These are phyloP conservation scores for Tolypocladium nubicola DNA, from an alignment of 2,329 filamentous ascomycete genomes.

Conservation along the genomic window DNA sequence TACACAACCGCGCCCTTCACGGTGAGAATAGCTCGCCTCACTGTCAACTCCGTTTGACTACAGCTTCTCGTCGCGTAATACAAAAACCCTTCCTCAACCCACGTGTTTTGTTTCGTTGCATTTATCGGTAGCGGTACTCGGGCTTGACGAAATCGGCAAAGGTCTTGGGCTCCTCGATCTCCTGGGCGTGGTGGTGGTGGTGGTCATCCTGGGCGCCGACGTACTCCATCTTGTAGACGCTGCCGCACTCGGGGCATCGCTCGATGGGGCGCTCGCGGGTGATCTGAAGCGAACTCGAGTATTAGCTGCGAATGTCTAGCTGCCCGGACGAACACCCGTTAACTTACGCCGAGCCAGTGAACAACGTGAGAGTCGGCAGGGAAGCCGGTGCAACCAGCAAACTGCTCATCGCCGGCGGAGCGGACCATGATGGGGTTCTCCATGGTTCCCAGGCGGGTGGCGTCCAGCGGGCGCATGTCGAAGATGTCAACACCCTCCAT, in stretches of 20 bases:
- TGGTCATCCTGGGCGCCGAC: constrained; percentile 70
- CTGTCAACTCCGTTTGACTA: constrained; percentile 5
- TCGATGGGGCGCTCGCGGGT: constrained; percentile 83
- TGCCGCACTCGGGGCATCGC: constrained; percentile 94
- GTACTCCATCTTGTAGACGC: constrained; percentile 97
- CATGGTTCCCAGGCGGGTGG: constrained; percentile 83
- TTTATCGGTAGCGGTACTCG: constrained; percentile 69
- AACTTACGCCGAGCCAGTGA: constrained; percentile 78
- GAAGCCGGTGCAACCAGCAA: constrained; percentile 87
- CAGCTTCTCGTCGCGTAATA: constrained; percentile 15
- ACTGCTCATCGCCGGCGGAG: constrained; percentile 92
- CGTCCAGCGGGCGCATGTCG: constrained; percentile 93
- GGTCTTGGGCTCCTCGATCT: constrained; percentile 81
- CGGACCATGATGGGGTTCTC: constrained; percentile 84
- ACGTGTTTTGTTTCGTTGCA: constrained; percentile 5
- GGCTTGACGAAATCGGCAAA: constrained; percentile 94
- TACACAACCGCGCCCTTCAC: constrained; percentile 22
- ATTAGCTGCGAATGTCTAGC: background rate
- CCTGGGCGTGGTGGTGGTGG: constrained; percentile 50
- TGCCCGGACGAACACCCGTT: background rate
- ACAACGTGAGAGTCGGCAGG: constrained; percentile 88
- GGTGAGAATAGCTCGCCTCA: constrained; percentile 9
- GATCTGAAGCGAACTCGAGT: constrained; percentile 40
- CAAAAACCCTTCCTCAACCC: constrained; percentile 5
- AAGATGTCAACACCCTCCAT: constrained; percentile 98